Conservation (phyloP, 2,329 filamentous ascomycete species). For the Beauveria asiatica region DNA sequence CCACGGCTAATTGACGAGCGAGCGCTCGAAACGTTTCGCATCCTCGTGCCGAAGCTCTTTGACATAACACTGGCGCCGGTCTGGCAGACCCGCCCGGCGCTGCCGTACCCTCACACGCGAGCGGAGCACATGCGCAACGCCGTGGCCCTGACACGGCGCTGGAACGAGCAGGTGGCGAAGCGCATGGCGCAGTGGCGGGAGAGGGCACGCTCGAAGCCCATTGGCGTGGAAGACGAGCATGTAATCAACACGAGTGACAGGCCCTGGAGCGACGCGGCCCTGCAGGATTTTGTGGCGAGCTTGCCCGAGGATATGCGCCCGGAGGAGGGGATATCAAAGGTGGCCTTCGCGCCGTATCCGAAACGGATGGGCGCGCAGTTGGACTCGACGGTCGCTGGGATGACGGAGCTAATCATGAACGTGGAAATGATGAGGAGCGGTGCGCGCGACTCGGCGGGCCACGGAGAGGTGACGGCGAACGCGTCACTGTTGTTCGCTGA, state of each 20-base stretch:
- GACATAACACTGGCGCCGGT: conserved; percentile 47
- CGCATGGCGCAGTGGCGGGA: conserved; percentile 36
- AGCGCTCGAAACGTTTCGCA: conserved; percentile 35
- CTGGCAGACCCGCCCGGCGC: conserved; percentile 37
- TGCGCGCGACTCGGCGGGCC: not conserved
- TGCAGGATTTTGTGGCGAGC: conserved; percentile 7
- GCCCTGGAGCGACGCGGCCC: conserved; percentile 2
- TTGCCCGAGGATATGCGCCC: conserved; percentile 19
- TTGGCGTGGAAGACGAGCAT: conserved; percentile 20
- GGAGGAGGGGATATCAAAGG: not conserved
- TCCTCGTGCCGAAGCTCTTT: conserved; percentile 43
- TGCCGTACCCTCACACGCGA: conserved; percentile 36
- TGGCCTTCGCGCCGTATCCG: conserved; percentile 3
- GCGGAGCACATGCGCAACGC: conserved; percentile 48
- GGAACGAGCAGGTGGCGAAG: conserved; percentile 38
- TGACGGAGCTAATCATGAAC: not conserved
- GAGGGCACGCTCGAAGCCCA: conserved; percentile 33
- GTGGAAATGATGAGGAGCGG: not conserved
- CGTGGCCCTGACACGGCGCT: conserved; percentile 38
- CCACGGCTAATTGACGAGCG: conserved; percentile 19
- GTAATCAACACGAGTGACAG: conserved; percentile 7
- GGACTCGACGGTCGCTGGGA: not conserved
- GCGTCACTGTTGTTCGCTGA: not conserved
- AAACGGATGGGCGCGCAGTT: not conserved
- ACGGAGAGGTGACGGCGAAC: not conserved